Conservation (phyloP, 495 filamentous ascomycete species). For the Bacidia rubella region DNA sequence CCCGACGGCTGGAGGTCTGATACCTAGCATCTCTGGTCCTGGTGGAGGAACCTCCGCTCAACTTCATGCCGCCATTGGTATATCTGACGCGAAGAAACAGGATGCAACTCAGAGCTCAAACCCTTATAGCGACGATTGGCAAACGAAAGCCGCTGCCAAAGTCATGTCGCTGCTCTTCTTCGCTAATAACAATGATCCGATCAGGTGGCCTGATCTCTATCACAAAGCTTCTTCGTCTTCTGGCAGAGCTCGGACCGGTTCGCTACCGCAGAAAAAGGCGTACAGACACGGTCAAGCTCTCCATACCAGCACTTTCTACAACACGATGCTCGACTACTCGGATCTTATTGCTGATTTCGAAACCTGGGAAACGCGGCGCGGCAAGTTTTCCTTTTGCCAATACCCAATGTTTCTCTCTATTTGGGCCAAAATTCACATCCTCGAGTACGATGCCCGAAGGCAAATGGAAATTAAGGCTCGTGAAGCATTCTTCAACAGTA, state of each 20-base stretch:
- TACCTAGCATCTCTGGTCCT: slow-evolving; percentile 54
- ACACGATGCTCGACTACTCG: slow-evolving; percentile 68
- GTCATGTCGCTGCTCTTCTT: slow-evolving; percentile 74
- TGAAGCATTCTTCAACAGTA: slow-evolving; percentile 84
- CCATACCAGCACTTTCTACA: slow-evolving; percentile 77
- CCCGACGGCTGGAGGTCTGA: slow-evolving; percentile 43
- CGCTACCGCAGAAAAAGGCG: slow-evolving; percentile 28
- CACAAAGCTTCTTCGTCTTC: slow-evolving; percentile 8
- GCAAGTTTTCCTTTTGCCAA: slow-evolving; percentile 81
- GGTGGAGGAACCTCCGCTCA: slow-evolving; percentile 51
- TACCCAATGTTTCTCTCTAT: slow-evolving; percentile 92
- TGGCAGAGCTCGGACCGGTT: slow-evolving; percentile 19
- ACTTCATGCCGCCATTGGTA: slow-evolving; percentile 66
- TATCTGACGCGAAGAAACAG: slow-evolving; percentile 20
- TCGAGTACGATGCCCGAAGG: slow-evolving; percentile 78
- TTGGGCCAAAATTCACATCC: slow-evolving; percentile 82
- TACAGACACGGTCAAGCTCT: slow-evolving; percentile 48
- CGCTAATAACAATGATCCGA: slow-evolving; percentile 51
- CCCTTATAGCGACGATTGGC: slow-evolving; percentile 79
- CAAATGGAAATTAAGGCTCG: slow-evolving; percentile 88
- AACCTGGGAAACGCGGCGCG: slow-evolving; percentile 63
- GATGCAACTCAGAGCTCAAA: slow-evolving; percentile 36
- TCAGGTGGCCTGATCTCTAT: background rate
- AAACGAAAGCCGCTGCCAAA: slow-evolving; percentile 68
- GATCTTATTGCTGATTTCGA: slow-evolving; percentile 84